Evolutionary conservation across 495 filamentous ascomycete species (phyloP), one percentile per base, ranked within the genome.

Genomic region (Baudoinia panamericana): DNA sequence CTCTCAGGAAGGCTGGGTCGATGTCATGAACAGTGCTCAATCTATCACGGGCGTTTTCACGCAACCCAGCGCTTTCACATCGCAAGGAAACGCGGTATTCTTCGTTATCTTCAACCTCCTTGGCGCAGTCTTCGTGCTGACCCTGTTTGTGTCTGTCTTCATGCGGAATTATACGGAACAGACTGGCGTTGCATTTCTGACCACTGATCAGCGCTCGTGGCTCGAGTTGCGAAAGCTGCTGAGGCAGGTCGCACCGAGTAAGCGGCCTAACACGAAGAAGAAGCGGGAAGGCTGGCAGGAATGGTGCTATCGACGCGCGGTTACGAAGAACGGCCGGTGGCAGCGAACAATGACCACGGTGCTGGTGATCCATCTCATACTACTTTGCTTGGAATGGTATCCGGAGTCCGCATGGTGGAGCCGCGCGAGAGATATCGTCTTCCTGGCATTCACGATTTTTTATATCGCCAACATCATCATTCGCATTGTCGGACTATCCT

Each of bases 121-220:
- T 43, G 87, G 85, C 18, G 83, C 92, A 2, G 92, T 99, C 55
- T 99, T 99, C 65, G 84, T 99, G 36, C 67, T 99, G 61, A 99
- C 92, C 1, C 66, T 99, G 55, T 99, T 99, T 57, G 90, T 96
- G 24, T 95, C 90, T 46, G 90, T 99, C 34, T 99, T 99, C 60
- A 99, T 99, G 92, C 82, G 90, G 30, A 96, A 92, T 58, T 96
- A 96, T 64, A 96, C 90, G 3, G 90, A 99, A 63, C 86, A 96
- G 60, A 99, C 90, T 8, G 90, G 90, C 7, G 90, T 99, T 39
- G 90, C 90, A 1, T 99, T 86, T 60, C 61, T 99, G 50, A 99
- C 90, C 6, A 80, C 92, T 1, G 90, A 99, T 50, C 90, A 99
- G 60, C 77, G 90, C 47, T 93, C 87, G 0, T 99, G 90, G 90